These are phyloP conservation scores for Hyphopichia wangnamkhiaoensis DNA, from an alignment of 1,139 yeast genomes.

Conservation along the genomic window DNA sequence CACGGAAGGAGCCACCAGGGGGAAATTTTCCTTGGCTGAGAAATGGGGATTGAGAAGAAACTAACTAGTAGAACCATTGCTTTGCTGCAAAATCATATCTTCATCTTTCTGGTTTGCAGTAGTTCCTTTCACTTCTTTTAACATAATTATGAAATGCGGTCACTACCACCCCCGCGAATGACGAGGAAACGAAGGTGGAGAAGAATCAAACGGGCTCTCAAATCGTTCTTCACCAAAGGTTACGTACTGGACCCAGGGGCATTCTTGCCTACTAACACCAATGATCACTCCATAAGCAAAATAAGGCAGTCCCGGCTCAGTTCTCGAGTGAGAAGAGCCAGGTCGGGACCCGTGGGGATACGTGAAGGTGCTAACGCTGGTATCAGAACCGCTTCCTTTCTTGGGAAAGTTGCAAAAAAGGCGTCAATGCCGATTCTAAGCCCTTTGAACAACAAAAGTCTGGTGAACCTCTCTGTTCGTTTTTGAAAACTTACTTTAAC, in stretches of 20 bases:
- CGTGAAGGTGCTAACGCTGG: slow-evolving; percentile 24
- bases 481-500: too few relatives aligned
- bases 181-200: slow-evolving; percentile 41
- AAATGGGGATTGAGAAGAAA: too few relatives aligned
- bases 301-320: slow-evolving; percentile 26
- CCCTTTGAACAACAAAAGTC: slow-evolving; percentile 12
- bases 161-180: slow-evolving; percentile 47
- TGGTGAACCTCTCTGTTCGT: slow-evolving; percentile 11
- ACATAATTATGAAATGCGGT: slow-evolving; percentile 33
- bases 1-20: too few relatives aligned
- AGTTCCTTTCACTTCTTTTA: too few relatives aligned
- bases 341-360: background rate
- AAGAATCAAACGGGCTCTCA: slow-evolving; percentile 33
- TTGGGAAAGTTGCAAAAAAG: slow-evolving; percentile 25
- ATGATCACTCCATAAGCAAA: slow-evolving; percentile 17
- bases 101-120: background rate
- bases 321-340: slow-evolving; percentile 10
- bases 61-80: too few relatives aligned
- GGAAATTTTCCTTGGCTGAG: too few relatives aligned
- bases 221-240: slow-evolving; percentile 29
- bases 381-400: slow-evolving; percentile 21
- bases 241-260: slow-evolving; percentile 32
- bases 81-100: background rate
- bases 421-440: slow-evolving; percentile 24
- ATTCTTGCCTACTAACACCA: slow-evolving; percentile 13